phyloP scores from a whole-genome alignment of 2,329 filamentous ascomycete genomes.

The Plenodomus lindquistii region DNA sequence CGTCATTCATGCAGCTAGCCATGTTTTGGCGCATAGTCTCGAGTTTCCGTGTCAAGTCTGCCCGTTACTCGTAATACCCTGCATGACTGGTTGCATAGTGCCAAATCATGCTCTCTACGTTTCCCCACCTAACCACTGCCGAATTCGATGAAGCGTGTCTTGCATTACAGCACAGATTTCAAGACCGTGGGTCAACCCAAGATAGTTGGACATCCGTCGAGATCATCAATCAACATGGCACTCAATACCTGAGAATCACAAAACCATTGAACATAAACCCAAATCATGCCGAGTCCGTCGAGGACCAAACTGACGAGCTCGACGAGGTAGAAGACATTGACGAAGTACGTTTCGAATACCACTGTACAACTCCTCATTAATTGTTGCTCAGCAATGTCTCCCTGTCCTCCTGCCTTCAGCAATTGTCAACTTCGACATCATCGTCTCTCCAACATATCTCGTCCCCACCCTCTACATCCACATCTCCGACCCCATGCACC shows the following conservation, averaged over 20 bases:
- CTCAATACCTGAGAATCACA: slow-evolving; percentile 13
- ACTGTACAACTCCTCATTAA: not conserved
- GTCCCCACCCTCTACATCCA: slow-evolving; percentile 52
- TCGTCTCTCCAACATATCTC: slow-evolving; percentile 50
- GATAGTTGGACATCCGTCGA: slow-evolving; percentile 31
- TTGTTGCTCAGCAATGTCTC: slow-evolving; percentile 20
- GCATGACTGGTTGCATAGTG: not conserved
- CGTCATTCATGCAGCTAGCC: not conserved
- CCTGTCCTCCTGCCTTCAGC: not conserved
- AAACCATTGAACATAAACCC: not conserved
- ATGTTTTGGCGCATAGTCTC: not conserved
- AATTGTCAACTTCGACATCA: slow-evolving; percentile 45
- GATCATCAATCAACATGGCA: slow-evolving; percentile 13
- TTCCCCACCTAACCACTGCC: slow-evolving; percentile 31
- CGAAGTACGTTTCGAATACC: slow-evolving; percentile 9
- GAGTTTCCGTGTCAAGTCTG: not conserved
- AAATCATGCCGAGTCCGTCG: not conserved
- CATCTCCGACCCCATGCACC: slow-evolving; percentile 31
- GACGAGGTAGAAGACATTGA: slow-evolving; percentile 23
- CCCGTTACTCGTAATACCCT: not conserved
- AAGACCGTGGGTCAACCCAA: slow-evolving; percentile 15
- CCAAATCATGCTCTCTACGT: slow-evolving; percentile 15
- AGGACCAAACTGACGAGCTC: slow-evolving; percentile 1
- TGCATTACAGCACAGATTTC: slow-evolving; percentile 19
- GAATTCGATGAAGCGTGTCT: slow-evolving; percentile 38